Evolutionary conservation across 176 grass and related monocot species (phyloP).

Genomic region (Juncus inflexus): DNA sequence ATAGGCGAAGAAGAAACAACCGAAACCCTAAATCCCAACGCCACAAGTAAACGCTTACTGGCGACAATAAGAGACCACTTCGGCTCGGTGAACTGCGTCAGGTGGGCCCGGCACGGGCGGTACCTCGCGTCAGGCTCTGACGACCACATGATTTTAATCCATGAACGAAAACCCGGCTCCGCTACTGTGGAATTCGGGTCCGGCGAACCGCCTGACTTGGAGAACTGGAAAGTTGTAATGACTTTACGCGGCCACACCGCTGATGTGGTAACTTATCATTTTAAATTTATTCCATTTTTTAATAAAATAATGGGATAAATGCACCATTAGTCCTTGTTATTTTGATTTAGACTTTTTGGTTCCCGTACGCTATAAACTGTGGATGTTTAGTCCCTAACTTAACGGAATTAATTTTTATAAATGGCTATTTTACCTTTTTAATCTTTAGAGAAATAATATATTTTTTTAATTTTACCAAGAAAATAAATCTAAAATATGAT

Average conservation of each 20-base stretch:
- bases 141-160: slow-evolving; percentile 94
- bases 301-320: too few species aligned
- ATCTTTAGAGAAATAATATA: neutral
- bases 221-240: slow-evolving; percentile 98
- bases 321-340: too few species aligned
- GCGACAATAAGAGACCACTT: slow-evolving; percentile 91
- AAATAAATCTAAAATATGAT: neutral
- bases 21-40: slow-evolving; percentile 43
- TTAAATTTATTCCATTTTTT: slow-evolving; percentile 18
- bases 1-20: slow-evolving; percentile 34
- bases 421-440: neutral
- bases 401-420: neutral
- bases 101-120: slow-evolving; percentile 84
- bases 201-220: slow-evolving; percentile 87
- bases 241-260: slow-evolving; percentile 95
- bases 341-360: too few species aligned
- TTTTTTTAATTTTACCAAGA: neutral
- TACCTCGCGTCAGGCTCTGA: slow-evolving; percentile 96
- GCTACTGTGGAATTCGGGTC: slow-evolving; percentile 93
- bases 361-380: neutral
- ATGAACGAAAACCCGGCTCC: slow-evolving; percentile 88
- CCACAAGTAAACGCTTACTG: slow-evolving; percentile 21
- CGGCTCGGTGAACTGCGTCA: slow-evolving; percentile 96
- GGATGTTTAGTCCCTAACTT: neutral
- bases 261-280: slow-evolving; percentile 73